These are phyloP conservation scores for Cardiospermum halicacabum DNA, from an alignment of 345 rosid species.

Conservation along the genomic window DNA sequence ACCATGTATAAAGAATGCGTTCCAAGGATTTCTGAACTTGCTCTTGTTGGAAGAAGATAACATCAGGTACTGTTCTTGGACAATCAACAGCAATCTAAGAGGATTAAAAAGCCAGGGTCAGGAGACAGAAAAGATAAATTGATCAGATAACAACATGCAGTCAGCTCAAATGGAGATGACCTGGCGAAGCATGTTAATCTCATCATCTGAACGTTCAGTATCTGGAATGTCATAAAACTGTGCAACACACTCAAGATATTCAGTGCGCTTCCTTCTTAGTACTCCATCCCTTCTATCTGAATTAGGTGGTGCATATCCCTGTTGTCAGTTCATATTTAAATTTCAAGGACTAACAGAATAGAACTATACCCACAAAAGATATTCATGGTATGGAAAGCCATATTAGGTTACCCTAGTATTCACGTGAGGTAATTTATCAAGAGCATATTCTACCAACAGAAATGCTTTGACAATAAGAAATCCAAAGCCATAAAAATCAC, in stretches of 20 bases:
- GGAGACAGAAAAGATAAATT: neutral
- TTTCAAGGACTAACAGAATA: constrained; percentile 35
- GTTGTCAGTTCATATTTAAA: constrained; percentile 83
- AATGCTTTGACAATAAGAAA: neutral
- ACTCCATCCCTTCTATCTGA: constrained; percentile 99
- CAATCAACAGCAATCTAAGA: constrained; percentile 95
- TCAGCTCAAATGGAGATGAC: constrained; percentile 28
- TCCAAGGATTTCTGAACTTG: constrained; percentile 98
- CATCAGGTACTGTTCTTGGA: constrained; percentile 97
- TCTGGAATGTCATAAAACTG: constrained; percentile 94
- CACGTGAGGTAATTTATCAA: neutral
- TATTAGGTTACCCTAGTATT: neutral
- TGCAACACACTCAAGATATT: constrained; percentile 91
- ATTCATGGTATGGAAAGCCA: neutral
- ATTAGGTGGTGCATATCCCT: constrained; percentile 99
- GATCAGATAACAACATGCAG: neutral
- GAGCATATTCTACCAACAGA: constrained; percentile 2
- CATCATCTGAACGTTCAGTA: constrained; percentile 97
- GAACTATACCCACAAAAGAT: constrained; percentile 8
- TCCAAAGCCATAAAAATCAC: neutral
- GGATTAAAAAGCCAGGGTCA: constrained; percentile 15
- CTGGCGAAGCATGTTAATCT: constrained; percentile 97
- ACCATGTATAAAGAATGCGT: constrained; percentile 98
- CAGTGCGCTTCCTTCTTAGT: constrained; percentile 80
- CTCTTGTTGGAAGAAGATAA: constrained; percentile 83